Base-by-base conservation (phyloP, 257 asterid species). In the Lithospermum erythrorhizon region DNA sequence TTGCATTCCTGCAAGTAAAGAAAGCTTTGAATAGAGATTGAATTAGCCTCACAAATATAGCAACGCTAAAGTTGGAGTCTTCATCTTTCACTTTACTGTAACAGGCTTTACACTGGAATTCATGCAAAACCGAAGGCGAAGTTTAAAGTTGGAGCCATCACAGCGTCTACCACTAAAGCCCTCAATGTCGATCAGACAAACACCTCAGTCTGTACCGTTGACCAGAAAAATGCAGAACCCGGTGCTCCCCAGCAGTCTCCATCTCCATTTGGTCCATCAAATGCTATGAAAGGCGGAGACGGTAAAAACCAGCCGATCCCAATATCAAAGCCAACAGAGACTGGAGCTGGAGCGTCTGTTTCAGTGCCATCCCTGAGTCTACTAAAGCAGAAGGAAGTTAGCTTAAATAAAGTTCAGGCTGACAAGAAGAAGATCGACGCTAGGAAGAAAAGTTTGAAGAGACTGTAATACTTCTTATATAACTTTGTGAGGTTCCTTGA, bases 371-470 rank as follows among this genome's bases (percentile, higher is more conserved):
- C 49, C 2, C 49, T 41, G 49, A 41, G 17, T 41, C 49, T 64
- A n/a, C 63, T 61, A 55, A 73, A 73, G 56, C 89, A 84, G 89
- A 86, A 82, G 82, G 96, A 84, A 56, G 78, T 61, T 3, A 82
- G 78, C 35, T 35, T 74, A 73, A 65, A 72, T 3, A 91, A 82
- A 76, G 83, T 68, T 66, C 82, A 84, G 0, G 78, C 78, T 2
- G 98, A 84, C 78, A 88, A 84, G 61, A 91, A 80, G 88, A 91
- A 85, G 86, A 77, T 86, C 22, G 98, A 91, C 72, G 96, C 95
- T 3, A 81, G 97, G 68, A 91, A 91, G 86, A 88, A 81, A 69
- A 87, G 94, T 78, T 78, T 90, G 80, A 86, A 85, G 84, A 87
- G 98, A 83, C 75, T 81, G 72, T 87, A 74, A 79, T 57, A 48